A percentile compares a stretch with the other conserved stretches of the same genome.
These are phyloP conservation scores for Globisporangium orthogonon DNA, from an alignment of 352 stramenopile genomes.

Conservation along the genomic window DNA sequence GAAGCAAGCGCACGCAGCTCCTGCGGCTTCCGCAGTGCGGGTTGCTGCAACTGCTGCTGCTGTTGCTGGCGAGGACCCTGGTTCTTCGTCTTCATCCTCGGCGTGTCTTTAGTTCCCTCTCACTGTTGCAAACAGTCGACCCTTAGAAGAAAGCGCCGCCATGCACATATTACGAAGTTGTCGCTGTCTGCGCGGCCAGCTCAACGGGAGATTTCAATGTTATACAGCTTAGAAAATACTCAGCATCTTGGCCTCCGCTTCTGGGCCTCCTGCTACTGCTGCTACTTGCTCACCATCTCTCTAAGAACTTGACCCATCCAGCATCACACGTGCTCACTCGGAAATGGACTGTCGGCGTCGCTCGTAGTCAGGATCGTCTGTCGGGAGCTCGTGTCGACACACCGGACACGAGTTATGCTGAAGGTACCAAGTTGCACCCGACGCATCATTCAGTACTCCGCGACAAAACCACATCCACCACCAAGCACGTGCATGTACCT, in stretches of 20 bases:
- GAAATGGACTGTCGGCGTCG: slow-evolving; percentile 26
- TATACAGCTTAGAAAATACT: no score
- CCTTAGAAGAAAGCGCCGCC: not conserved
- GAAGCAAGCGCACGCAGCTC: not conserved
- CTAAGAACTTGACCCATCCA: not conserved
- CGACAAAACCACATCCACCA: not conserved
- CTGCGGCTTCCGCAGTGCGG: not conserved
- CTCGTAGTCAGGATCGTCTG: slow-evolving; percentile 81
- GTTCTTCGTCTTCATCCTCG: not conserved
- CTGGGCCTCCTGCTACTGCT: not conserved
- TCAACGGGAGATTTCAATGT: no score
- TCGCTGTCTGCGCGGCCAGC: no score
- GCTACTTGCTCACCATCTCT: not conserved
- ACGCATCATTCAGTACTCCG: not conserved
- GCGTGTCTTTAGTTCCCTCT: not conserved
- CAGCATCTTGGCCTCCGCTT: no score
- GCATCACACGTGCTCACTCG: slow-evolving; percentile 1
- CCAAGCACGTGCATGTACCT: slow-evolving; percentile 11
- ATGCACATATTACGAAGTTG: no score
- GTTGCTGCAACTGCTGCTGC: not conserved
- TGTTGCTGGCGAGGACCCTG: not conserved
- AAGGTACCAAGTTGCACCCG: not conserved
- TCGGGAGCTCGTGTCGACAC: slow-evolving; percentile 79
- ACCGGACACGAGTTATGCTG: slow-evolving; percentile 87
- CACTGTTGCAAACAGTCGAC: not conserved